These are phyloP conservation scores for Hyphopichia fennica DNA, from an alignment of 1,139 yeast genomes.

Conservation along the genomic window DNA sequence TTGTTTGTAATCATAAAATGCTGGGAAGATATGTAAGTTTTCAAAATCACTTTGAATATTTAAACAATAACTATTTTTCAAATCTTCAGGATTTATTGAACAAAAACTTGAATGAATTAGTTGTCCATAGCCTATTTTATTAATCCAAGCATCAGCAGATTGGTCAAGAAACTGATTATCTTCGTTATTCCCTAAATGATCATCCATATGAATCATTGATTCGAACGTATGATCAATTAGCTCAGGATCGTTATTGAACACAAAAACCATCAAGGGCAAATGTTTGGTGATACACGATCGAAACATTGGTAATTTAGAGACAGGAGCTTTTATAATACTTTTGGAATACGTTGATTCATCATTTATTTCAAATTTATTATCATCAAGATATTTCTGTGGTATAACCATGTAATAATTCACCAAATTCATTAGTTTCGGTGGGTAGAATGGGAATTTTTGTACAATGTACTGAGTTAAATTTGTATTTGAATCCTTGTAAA, in stretches of 20 bases:
- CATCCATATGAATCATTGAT: conserved; percentile 22
- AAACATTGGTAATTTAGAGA: conserved; percentile 22
- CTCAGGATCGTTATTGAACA: conserved; percentile 21
- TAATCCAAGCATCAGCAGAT: conserved; percentile 42
- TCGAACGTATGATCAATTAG: conserved; percentile 9
- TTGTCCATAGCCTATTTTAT: conserved; percentile 26
- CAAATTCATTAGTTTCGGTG: conserved; percentile 31
- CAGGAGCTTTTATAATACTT: conserved; percentile 17
- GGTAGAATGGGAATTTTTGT: conserved; percentile 25
- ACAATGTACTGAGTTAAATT: neutral
- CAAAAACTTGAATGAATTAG: conserved; percentile 45
- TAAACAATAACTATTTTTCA: conserved; percentile 36
- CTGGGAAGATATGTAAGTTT: conserved; percentile 31
- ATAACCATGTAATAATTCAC: conserved; percentile 33
- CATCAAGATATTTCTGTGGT: conserved; percentile 19
- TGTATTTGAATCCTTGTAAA: neutral
- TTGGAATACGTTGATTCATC: conserved; percentile 15
- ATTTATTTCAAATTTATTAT: conserved; percentile 4
- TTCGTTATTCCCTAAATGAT: conserved; percentile 17
- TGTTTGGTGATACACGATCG: conserved; percentile 18
- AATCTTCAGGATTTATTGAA: conserved; percentile 23
- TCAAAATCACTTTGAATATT: conserved; percentile 27
- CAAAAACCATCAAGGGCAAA: conserved; percentile 34
- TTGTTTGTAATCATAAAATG: too few species aligned
- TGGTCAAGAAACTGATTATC: conserved; percentile 35